Base-by-base conservation (phyloP, 805 yeast genomes). In the Hanseniaspora singularis region DNA sequence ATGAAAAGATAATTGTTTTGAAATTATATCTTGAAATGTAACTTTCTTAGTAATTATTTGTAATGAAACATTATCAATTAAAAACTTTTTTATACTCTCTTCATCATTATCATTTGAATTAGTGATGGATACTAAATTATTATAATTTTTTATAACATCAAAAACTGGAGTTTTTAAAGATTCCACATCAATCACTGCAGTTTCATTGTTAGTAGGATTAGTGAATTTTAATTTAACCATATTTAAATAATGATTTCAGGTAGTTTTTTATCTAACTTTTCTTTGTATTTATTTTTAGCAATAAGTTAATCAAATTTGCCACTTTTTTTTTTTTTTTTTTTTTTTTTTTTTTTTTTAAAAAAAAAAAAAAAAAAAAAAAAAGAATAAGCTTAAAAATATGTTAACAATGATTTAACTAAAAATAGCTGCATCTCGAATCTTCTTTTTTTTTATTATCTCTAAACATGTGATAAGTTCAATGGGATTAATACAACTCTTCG, bases 41-140 rank as follows among this genome's bases (percentile, higher is more conserved):
- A 37, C 32, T 18, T 37, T 43, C 20, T 43, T 43, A 5, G 48
- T 43, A 12, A 43, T 18, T 16, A 43, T 18, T 22, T 43, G 48
- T 8, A 43, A 20, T 3, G 37, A 28, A 6, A 43, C 48, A 43
- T 30, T 37, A 4, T 37, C 32, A 10, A 12, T 22, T n/a, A 43
- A n/a, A 24, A 43, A 43, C 3, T 12, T 15, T 36, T 37, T 43
- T 3, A 43, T 31, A 9, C 19, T 15, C 15, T 36, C 37, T 38
- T 43, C 48, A 30, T 43, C 37, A 18, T 28, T 20, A 16, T 14
- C 10, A 7, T 24, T 2, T 15, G 18, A 20, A 3, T 10, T 19
- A 4, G n/a, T n/a, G n/a, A n/a, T n/a, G n/a, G 38, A 22, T 16
- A 43, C 14, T 4, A 43, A 19, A 4, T 23, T 30, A 12, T 11